phyloP scores from a whole-genome alignment of 768 basidiomycete genomes.

The Boletus subparvulus region DNA sequence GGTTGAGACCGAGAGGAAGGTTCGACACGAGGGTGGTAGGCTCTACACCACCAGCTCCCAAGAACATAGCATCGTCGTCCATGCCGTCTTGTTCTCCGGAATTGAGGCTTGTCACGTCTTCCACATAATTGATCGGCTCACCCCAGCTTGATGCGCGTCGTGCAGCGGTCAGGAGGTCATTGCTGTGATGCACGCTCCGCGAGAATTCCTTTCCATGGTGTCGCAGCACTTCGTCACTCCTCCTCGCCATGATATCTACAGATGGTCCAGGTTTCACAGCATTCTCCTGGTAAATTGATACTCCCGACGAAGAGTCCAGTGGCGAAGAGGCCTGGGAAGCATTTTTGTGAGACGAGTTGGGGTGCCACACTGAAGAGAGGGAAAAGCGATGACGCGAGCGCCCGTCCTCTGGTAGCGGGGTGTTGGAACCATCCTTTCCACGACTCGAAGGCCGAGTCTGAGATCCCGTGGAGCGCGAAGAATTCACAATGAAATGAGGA shows the following conservation, averaged over 20 bases:
- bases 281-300: conserved; percentile 28
- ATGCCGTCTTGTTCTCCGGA: conserved; percentile 45
- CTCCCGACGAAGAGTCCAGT: conserved; percentile 33
- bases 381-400: conserved; percentile 32
- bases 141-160: conserved; percentile 70
- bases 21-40: conserved; percentile 34
- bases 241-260: conserved; percentile 25
- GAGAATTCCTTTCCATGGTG: conserved; percentile 29
- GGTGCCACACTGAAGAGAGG: conserved; percentile 30
- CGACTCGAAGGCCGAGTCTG: conserved; percentile 29
- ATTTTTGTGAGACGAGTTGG: conserved; percentile 20
- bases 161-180: conserved; percentile 41
- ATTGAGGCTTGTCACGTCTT: conserved; percentile 44
- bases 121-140: conserved; percentile 41
- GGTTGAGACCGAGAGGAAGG: conserved; percentile 35
- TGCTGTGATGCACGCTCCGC: conserved; percentile 26
- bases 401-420: conserved; percentile 23
- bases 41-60: conserved; percentile 51
- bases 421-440: conserved; percentile 19
- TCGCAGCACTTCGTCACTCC: conserved; percentile 49
- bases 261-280: conserved; percentile 16
- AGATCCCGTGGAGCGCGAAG: conserved; percentile 23
- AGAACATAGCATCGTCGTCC: conserved; percentile 52
- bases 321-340: conserved; percentile 32
- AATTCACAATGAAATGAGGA: conserved; percentile 5